Evolutionary conservation across 129 eudicot species (phyloP).

Genomic region (Chrysanthemum makinoi): DNA sequence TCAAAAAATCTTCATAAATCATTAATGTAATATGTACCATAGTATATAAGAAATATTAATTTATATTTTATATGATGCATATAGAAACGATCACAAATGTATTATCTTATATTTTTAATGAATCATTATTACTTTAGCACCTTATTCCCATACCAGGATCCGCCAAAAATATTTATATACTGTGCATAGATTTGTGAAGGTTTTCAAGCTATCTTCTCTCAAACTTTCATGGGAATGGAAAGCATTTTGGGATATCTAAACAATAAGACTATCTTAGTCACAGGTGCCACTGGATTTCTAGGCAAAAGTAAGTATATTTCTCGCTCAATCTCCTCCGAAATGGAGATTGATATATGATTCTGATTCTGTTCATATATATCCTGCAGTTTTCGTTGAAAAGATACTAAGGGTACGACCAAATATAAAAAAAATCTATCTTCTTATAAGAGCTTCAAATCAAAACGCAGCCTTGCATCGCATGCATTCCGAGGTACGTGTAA

Average conservation of each 20-base stretch:
- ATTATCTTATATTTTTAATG: too few species aligned
- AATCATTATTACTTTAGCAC: too few species aligned
- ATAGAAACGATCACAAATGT: too few species aligned
- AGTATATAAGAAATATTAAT: too few species aligned
- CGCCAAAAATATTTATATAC: too few species aligned
- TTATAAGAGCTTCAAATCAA: slow-evolving; percentile 60
- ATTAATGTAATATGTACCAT: too few species aligned
- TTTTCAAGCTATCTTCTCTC: neutral
- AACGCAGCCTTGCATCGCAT: slow-evolving; percentile 61
- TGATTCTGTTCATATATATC: too few species aligned
- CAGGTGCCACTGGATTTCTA: slow-evolving; percentile 65
- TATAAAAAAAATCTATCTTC: slow-evolving; percentile 68
- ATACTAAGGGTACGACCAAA: slow-evolving; percentile 84
- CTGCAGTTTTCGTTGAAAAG: slow-evolving; percentile 74
- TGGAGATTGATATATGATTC: neutral
- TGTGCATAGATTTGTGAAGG: slow-evolving; percentile 9
- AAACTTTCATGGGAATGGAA: slow-evolving; percentile 38
- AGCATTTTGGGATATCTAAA: slow-evolving; percentile 40
- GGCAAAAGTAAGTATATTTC: slow-evolving; percentile 48
- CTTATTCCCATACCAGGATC: too few species aligned
- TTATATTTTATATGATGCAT: too few species aligned
- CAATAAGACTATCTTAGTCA: slow-evolving; percentile 48
- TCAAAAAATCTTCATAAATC: too few species aligned
- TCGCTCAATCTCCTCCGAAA: neutral
- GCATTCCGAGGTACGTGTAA: slow-evolving; percentile 50